Base-by-base conservation (phyloP, 169 alveolate species). In the Plasmodium berghei region DNA sequence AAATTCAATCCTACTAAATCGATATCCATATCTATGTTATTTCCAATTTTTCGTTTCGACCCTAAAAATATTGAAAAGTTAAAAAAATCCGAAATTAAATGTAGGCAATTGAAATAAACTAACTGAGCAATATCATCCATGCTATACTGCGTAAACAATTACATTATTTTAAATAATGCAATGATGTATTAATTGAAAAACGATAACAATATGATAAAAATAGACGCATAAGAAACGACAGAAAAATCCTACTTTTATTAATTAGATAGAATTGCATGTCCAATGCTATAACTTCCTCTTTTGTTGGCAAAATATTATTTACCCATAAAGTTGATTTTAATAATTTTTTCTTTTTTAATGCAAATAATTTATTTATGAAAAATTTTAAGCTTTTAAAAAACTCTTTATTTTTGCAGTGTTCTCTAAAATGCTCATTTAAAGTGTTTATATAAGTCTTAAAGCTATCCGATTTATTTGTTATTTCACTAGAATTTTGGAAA, bases 381-480 rank as follows among this genome's bases (percentile, higher is more conserved):
- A 22, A 42, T 8, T 34, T 75, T 10, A 75, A 16, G 10, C 61
- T 14, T 45, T 49, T 75, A 5, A 67, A 9, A 64, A 75, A 75
- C 12, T 75, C 70, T 34, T 52, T 55, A 49, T 75, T 75, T 56
- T 75, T 75, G 55, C 89, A 75, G 14, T 75, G 70, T 34, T 75
- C 73, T 67, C 26, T 75, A 49, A 75, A 75, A 54, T 75, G 77
- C 48, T 75, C 89, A 40, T 75, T 52, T 61, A 75, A 45, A 56
- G 46, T 75, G 9, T 75, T 75, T 63, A 75, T 48, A 49, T 75
- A 75, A 10, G 54, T 49, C 24, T 22, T 75, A 34, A 75, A 75
- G 45, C 46, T n/a, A 56, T 75, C 75, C 46, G 66, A 46, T 56
- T 26, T 75, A 46, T 62, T 40, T 18, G 48, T 1, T 24, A 16